These are phyloP conservation scores for Xylaria multiplex DNA, from an alignment of 2,329 filamentous ascomycete genomes.

Conservation along the genomic window DNA sequence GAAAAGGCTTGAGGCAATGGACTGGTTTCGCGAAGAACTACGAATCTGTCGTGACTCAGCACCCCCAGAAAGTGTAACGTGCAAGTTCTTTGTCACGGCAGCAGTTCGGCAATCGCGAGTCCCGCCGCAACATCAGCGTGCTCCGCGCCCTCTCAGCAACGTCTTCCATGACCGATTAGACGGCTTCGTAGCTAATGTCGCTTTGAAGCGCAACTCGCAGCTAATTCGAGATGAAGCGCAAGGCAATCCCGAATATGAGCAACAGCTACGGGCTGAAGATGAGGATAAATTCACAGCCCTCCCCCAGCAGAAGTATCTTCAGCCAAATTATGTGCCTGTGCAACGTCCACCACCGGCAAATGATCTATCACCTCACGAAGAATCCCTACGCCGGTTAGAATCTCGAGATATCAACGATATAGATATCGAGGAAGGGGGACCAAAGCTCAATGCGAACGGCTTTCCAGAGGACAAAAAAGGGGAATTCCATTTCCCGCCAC, in stretches of 20 bases:
- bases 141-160: constrained; percentile 74
- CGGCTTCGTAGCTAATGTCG: constrained; percentile 86
- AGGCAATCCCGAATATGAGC: constrained; percentile 81
- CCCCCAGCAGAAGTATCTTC: constrained; percentile 73
- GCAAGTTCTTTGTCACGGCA: constrained; percentile 93
- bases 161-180: constrained; percentile 88
- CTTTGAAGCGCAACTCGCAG: constrained; percentile 85
- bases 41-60: constrained; percentile 90
- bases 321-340: constrained; percentile 59
- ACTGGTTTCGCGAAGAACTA: constrained; percentile 97
- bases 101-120: constrained; percentile 64
- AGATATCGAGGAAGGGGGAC: constrained; percentile 47
- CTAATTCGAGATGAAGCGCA: constrained; percentile 83
- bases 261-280: constrained; percentile 81
- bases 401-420: constrained; percentile 58
- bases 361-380: constrained; percentile 54
- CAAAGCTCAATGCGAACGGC: constrained; percentile 38
- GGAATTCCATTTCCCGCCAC: constrained; percentile 68
- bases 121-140: constrained; percentile 52
- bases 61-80: constrained; percentile 87
- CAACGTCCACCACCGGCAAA: constrained; percentile 49
- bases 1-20: constrained; percentile 90
- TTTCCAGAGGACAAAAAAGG: constrained; percentile 52
- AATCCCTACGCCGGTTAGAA: constrained; percentile 61
- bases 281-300: constrained; percentile 87